Evolutionary conservation across 192 early-diverging fungal species (phyloP), one percentile per base, ranked within the genome.

Genomic region (Mortierella claussenii): DNA sequence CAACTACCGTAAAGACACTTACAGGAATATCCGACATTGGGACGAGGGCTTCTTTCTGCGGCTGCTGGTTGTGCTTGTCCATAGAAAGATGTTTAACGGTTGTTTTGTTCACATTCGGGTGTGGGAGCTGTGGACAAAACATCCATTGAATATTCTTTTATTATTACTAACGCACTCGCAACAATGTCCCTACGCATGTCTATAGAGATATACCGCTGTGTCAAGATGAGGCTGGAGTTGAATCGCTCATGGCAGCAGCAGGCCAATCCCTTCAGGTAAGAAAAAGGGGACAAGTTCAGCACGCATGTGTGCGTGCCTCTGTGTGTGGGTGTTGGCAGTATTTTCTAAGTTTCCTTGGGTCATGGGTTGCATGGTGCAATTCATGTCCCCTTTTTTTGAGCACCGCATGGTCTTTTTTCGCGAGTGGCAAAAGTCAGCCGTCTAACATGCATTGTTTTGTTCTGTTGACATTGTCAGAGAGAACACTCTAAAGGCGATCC

Each of bases 131-230:
- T n/a, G n/a, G n/a, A n/a, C 23, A 45, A 18, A 20, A 57, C 60
- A 17, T 40, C 9, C 40, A 44, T 53, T 28, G 26, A 40, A 21
- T 13, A 36, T 5, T 6, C n/a, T 48, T 48, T 21, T 48, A 40
- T 30, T 31, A 18, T 40, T 37, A 27, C 46, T 52, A n/a, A n/a
- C n/a, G n/a, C n/a, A n/a, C n/a, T n/a, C n/a, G n/a, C n/a, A n/a
- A n/a, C n/a, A n/a, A n/a, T n/a, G n/a, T n/a, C n/a, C n/a, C n/a
- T n/a, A n/a, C n/a, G n/a, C n/a, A n/a, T n/a, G n/a, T n/a, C 20
- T 63, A 31, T 80, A 91, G 95, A 97, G 71, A 93, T 95, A 49
- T 96, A 95, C 88, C 91, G 94, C 82, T 96, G 94, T 70, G 94
- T 97, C 12, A 90, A 93, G 78, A 97, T 97, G 83, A 79, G 91